A percentile compares a stretch with the other conserved stretches of the same genome.
Evolutionary conservation across 768 basidiomycete genomes (phyloP).

Genomic region (Suillus bovinus): DNA sequence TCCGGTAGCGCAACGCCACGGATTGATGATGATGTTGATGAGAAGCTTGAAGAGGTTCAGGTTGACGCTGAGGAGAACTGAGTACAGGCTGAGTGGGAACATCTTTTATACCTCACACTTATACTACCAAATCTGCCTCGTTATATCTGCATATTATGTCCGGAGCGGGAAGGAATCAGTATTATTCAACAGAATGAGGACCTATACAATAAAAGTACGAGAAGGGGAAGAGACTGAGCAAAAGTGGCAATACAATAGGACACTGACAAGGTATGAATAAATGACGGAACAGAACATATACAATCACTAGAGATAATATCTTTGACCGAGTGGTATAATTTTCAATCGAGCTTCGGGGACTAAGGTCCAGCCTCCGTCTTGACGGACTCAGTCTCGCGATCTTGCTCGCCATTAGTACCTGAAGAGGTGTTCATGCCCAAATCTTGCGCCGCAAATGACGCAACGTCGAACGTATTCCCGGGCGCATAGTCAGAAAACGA

Average conservation of each 20-base stretch:
- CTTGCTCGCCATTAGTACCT: slow-evolving; percentile 58
- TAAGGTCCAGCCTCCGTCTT: slow-evolving; percentile 59
- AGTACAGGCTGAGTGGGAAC: slow-evolving; percentile 10
- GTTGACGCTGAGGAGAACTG: slow-evolving; percentile 32
- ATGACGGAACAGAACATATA: slow-evolving; percentile 33
- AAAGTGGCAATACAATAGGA: slow-evolving; percentile 36
- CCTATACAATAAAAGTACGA: slow-evolving; percentile 36
- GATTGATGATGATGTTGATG: slow-evolving; percentile 38
- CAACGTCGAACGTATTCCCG: slow-evolving; percentile 68
- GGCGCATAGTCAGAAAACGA: slow-evolving; percentile 72
- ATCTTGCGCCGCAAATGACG: slow-evolving; percentile 66
- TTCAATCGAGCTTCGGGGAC: slow-evolving; percentile 17
- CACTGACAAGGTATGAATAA: slow-evolving; percentile 39
- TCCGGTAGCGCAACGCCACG: slow-evolving; percentile 31
- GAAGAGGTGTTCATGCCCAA: slow-evolving; percentile 54
- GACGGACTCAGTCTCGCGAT: slow-evolving; percentile 61
- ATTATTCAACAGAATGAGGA: slow-evolving; percentile 33
- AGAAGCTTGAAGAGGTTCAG: slow-evolving; percentile 43
- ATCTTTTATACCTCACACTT: slow-evolving; percentile 17
- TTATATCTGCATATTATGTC: slow-evolving; percentile 20
- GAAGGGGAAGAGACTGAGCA: slow-evolving; percentile 32
- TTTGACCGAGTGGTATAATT: slow-evolving; percentile 24
- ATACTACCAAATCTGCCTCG: slow-evolving; percentile 21
- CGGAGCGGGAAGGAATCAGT: slow-evolving; percentile 18
- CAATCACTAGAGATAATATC: slow-evolving; percentile 27